Conservation (phyloP, 1,284 basidiomycete species). For the Naganishia cerealis region DNA sequence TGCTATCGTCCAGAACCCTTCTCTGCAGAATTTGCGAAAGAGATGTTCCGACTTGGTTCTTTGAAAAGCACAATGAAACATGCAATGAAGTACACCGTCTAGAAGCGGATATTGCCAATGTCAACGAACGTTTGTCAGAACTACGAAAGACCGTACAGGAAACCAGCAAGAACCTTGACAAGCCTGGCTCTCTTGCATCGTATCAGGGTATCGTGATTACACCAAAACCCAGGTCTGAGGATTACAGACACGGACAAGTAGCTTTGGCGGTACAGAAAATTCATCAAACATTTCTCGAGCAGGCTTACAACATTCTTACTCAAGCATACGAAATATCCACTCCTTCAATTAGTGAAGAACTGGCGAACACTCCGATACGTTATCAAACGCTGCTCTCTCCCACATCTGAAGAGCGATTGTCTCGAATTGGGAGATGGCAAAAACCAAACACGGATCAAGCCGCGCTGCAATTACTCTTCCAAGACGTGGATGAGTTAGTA, state of each 20-base stretch:
- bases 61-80: conserved; percentile 99
- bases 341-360: conserved; percentile 86
- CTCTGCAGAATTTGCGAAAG: conserved; percentile 98
- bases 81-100: conserved; percentile 94
- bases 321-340: conserved; percentile 79
- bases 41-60: conserved; percentile 97
- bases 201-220: conserved; percentile 67
- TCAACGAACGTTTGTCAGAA: conserved; percentile 88
- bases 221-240: conserved; percentile 16
- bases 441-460: conserved; percentile 80
- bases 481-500: conserved; percentile 84
- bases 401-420: conserved; percentile 77
- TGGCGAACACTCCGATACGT: conserved; percentile 84
- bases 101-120: conserved; percentile 90
- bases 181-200: conserved; percentile 61
- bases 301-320: conserved; percentile 79
- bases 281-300: conserved; percentile 72
- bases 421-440: conserved; percentile 76
- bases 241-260: conserved; percentile 53
- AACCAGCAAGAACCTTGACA: conserved; percentile 63
- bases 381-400: conserved; percentile 85
- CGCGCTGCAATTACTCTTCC: conserved; percentile 75
- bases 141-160: conserved; percentile 78
- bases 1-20: conserved; percentile 77
- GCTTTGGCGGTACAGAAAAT: conserved; percentile 76